Evolutionary conservation across 176 grass and related monocot genomes (phyloP), one percentile per base, ranked within the genome.

Genomic region (Oryza brachyantha): DNA sequence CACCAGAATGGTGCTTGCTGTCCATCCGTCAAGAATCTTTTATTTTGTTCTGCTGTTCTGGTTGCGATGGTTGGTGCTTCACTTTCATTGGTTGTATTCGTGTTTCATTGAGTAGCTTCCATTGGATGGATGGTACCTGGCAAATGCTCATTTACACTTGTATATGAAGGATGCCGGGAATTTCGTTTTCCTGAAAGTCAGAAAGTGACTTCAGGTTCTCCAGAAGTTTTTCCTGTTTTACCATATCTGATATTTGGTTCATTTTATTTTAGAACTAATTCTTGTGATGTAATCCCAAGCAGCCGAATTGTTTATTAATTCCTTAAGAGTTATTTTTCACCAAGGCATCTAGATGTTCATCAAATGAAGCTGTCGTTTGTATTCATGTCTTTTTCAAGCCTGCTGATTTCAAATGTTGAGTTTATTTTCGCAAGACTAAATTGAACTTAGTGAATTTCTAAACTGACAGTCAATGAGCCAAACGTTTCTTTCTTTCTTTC

Each of bases 71-170:
- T 75, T 70, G 54, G 42, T 72, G 40, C 40, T 63, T 76, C 40
- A 57, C 26, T 79, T 78, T 72, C 83, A 2, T 46, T 24, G 13
- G 22, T 31, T 68, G n/a, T 61, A 75, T 29, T 21, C 29, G 17
- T 64, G 31, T 1, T 70, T 77, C 72, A 42, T 82, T 87, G 72
- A 77, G 79, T 82, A 77, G 79, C 65, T 82, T 81, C 78, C 31
- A 52, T 54, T 36, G 42, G 54, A 87, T 67, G 55, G 21, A 41
- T 55, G 63, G 64, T 82, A 87, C 66, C 32, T 71, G 31, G 42
- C 85, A 76, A 11, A 41, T 70, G 25, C 42, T 64, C 45, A 14
- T 70, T 35, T 82, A 55, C 19, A 26, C 66, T 77, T 82, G 42
- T 42, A 16, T 64, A 28, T 68, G 57, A 86, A 81, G 72, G 72